These are phyloP conservation scores for Geranium brycei DNA, from an alignment of 345 rosid species.

Conservation along the genomic window DNA sequence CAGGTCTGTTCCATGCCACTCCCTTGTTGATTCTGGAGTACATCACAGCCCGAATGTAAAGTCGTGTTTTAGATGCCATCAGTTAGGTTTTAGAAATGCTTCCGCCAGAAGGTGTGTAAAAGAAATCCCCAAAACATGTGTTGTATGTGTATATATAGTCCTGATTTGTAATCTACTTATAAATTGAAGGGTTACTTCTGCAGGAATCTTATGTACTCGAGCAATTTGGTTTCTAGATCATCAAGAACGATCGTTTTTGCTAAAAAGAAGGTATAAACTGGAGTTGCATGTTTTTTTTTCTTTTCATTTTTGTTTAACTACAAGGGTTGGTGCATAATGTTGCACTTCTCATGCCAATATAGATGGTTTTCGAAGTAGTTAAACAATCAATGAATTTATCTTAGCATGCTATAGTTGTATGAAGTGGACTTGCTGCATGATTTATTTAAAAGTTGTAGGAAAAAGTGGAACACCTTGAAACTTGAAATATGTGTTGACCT, in stretches of 20 bases:
- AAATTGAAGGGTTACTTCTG: neutral
- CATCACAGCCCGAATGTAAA: neutral
- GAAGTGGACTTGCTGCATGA: too few relatives aligned
- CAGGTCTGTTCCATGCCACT: neutral
- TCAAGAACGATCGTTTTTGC: neutral
- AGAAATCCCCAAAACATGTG: neutral
- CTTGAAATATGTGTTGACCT: too few relatives aligned
- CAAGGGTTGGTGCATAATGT: too few relatives aligned
- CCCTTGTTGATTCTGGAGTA: neutral
- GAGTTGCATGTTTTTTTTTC: too few relatives aligned
- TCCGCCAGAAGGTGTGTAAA: neutral
- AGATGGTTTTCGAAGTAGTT: too few relatives aligned
- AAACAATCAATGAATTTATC: too few relatives aligned
- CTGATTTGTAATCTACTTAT: neutral
- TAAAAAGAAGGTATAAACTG: neutral
- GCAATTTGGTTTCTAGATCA: neutral
- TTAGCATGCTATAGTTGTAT: too few relatives aligned
- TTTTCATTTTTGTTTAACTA: too few relatives aligned
- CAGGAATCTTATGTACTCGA: neutral
- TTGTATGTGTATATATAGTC: neutral
- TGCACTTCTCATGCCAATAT: too few relatives aligned
- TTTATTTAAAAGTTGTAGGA: too few relatives aligned
- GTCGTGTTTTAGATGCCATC: neutral
- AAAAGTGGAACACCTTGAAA: too few relatives aligned
- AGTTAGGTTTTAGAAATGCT: neutral